Conservation (phyloP, 163 green algal species). For the Chlamydomonas reinhardtii region DNA sequence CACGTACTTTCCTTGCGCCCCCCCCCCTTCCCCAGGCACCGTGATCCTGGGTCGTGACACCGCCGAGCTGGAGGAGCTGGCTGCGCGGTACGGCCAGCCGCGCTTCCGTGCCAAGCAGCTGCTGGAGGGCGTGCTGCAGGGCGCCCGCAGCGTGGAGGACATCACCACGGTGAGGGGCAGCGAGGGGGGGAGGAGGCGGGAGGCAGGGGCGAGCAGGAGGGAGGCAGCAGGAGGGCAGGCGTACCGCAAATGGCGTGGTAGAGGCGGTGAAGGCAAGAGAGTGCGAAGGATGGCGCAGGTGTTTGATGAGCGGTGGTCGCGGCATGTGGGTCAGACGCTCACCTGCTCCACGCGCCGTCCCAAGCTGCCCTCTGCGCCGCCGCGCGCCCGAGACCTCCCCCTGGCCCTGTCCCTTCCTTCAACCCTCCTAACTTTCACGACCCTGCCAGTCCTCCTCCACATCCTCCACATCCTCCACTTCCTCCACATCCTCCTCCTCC, state of each 20-base stretch:
- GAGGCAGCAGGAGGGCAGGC: background rate
- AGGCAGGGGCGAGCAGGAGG: background rate
- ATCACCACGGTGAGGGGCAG: conserved; percentile 59
- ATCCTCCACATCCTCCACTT: background rate
- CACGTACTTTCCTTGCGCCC: too few species aligned
- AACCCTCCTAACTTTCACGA: too few species aligned
- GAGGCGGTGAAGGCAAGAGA: too few species aligned
- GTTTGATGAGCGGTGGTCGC: too few species aligned
- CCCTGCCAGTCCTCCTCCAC: too few species aligned
- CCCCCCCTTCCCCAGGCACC: background rate
- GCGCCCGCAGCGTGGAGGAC: conserved; percentile 72
- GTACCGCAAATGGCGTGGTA: too few species aligned
- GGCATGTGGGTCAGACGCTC: too few species aligned
- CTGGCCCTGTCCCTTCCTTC: too few species aligned
- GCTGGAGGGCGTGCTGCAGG: conserved; percentile 76
- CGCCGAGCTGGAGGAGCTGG: conserved; percentile 77
- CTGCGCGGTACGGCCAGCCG: conserved; percentile 68
- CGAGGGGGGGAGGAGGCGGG: background rate
- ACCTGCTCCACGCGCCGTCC: too few species aligned
- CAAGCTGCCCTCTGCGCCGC: too few species aligned
- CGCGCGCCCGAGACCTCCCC: too few species aligned
- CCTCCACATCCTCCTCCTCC: background rate
- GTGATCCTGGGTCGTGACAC: conserved; percentile 77
- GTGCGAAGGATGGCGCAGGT: too few species aligned
- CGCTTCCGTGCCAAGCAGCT: conserved; percentile 87